These are phyloP conservation scores for Hypoxylon lienhwacheense DNA, from an alignment of 495 filamentous ascomycete species.

Conservation along the genomic window DNA sequence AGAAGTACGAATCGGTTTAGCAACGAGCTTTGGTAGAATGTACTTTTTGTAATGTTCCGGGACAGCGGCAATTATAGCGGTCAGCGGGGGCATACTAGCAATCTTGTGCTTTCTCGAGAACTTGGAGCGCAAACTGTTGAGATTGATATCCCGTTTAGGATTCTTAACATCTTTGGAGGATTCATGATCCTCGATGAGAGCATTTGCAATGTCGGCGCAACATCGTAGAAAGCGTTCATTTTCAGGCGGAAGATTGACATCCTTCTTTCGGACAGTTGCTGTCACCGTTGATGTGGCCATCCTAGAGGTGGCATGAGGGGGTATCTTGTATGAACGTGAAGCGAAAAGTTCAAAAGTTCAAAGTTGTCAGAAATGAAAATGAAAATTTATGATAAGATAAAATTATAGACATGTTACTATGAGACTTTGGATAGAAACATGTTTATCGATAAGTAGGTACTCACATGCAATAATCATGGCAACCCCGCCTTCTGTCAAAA, in stretches of 20 bases:
- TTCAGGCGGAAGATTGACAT: conserved; percentile 78
- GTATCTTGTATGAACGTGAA: too few species aligned
- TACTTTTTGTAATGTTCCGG: conserved; percentile 99
- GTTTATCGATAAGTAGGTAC: too few species aligned
- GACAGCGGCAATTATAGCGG: conserved; percentile 94
- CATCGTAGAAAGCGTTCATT: conserved; percentile 91
- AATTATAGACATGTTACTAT: too few species aligned
- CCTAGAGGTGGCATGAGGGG: conserved; percentile 2
- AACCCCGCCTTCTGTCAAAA: too few species aligned
- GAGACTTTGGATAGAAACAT: too few species aligned
- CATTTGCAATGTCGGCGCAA: conserved; percentile 92
- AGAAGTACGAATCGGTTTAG: conserved; percentile 93
- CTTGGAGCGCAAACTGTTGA: conserved; percentile 85
- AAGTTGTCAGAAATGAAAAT: too few species aligned
- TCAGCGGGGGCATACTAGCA: conserved; percentile 82
- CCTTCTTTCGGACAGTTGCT: conserved; percentile 54
- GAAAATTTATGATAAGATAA: too few species aligned
- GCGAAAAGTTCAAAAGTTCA: too few species aligned
- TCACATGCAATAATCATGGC: too few species aligned
- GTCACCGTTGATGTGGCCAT: conserved; percentile 51
- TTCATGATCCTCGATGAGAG: conserved; percentile 91
- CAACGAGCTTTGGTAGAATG: conserved; percentile 90
- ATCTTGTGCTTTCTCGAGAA: conserved; percentile 90
- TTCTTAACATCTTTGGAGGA: conserved; percentile 67
- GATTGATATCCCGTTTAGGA: conserved; percentile 82